Base-by-base conservation (phyloP, 768 basidiomycete genomes). In the Termitomyces sp. region DNA sequence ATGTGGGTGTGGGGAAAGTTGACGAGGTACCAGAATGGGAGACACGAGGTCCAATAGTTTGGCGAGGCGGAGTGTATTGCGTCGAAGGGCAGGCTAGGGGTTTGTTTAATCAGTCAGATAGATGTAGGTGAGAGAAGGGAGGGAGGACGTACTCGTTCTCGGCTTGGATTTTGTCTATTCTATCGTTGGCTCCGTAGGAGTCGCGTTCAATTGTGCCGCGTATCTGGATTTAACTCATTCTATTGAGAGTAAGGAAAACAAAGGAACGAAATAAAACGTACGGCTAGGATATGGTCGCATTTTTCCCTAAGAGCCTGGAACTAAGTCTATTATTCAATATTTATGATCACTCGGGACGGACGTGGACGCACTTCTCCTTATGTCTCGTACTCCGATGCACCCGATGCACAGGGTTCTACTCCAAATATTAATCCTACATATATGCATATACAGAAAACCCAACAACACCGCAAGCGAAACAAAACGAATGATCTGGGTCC, bases 251-350 rank as follows among this genome's bases (percentile, higher is more conserved):
- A n/a, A 6, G 11, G 23, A 45, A 40, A 37, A 5, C 43, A 29
- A 37, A 48, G 46, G 35, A 37, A 35, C 42, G 32, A 23, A 27
- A 35, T 7, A 7, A 2, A 2, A 72, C 77, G 40, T 60, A 80
- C 80, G 42, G 67, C 60, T 14, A 68, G 73, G 16, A 77, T 76
- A 52, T 71, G 72, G 41, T 81, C 79, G 54, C 77, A 82, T 59
- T 71, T 75, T 57, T 79, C 77, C 41, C 77, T 70, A 65, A 80
- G 68, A 35, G 65, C 64, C 48, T 78, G 76, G 63, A 78, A 82
- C 64, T 79, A 80, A 57, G 8, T 37, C n/a, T n/a, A n/a, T n/a
- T n/a, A n/a, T n/a, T n/a, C n/a, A n/a, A n/a, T n/a, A n/a, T n/a
- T n/a, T n/a, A n/a, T n/a, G n/a, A n/a, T n/a, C n/a, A n/a, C n/a